These are phyloP conservation scores for Boletellus ananiceps DNA, from an alignment of 768 basidiomycete genomes.

Conservation along the genomic window DNA sequence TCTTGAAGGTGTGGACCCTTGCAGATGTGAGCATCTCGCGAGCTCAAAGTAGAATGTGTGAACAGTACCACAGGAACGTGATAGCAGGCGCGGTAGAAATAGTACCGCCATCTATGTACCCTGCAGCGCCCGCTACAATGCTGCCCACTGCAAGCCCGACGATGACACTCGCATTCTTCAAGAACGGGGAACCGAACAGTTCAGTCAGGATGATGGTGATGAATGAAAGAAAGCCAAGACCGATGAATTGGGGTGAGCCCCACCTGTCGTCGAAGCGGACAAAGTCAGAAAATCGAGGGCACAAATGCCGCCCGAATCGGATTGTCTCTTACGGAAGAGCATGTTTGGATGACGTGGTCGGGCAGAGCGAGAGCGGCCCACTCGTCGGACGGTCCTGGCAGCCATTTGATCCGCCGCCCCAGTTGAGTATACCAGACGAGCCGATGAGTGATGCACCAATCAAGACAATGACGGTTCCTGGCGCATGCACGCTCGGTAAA, in stretches of 20 bases:
- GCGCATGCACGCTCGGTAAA: background rate
- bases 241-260: constrained; percentile 82
- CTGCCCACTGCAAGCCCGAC: constrained; percentile 73
- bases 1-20: constrained; percentile 74
- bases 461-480: constrained; percentile 74
- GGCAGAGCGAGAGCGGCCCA: constrained; percentile 70
- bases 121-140: constrained; percentile 74
- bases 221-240: constrained; percentile 83
- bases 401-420: constrained; percentile 80
- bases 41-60: background rate
- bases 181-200: constrained; percentile 79
- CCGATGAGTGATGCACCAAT: constrained; percentile 79
- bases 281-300: background rate
- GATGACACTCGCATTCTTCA: constrained; percentile 77
- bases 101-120: constrained; percentile 65
- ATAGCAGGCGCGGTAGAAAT: constrained; percentile 69
- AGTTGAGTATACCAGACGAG: constrained; percentile 67
- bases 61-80: constrained; percentile 68
- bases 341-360: constrained; percentile 62
- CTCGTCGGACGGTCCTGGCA: constrained; percentile 57
- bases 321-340: constrained; percentile 50
- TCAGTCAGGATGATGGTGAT: constrained; percentile 72
- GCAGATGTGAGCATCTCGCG: background rate
- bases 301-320: too few relatives aligned
- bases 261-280: constrained; percentile 39